A percentile compares a stretch with the other conserved stretches of the same genome.
Conservation (phyloP, 1,284 basidiomycete genomes). For the Exobasidium rhododendri region DNA sequence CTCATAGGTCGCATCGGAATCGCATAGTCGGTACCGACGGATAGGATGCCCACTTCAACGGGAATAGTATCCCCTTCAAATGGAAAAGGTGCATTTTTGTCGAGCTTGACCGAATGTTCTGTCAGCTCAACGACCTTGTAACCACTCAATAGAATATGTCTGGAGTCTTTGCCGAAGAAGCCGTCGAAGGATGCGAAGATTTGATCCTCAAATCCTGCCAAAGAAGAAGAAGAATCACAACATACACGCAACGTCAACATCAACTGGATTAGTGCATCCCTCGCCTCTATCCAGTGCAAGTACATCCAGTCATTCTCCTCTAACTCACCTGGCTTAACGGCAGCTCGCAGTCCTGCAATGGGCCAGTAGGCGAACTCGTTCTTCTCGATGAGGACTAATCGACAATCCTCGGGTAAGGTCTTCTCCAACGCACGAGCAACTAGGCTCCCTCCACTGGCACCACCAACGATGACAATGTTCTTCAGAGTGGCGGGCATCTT, state of each 20-base stretch:
- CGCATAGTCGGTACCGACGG: slow-evolving; percentile 26
- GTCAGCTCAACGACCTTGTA: slow-evolving; percentile 5
- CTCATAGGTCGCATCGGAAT: slow-evolving; percentile 10
- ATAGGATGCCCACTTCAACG: slow-evolving; percentile 23
- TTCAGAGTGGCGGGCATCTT: too few species aligned
- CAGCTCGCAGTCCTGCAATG: slow-evolving; percentile 54
- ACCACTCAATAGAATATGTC: slow-evolving; percentile 16
- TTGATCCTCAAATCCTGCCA: slow-evolving; percentile 42
- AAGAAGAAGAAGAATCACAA: not conserved
- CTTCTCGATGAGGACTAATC: slow-evolving; percentile 57
- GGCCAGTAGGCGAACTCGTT: slow-evolving; percentile 54
- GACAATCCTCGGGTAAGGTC: slow-evolving; percentile 53
- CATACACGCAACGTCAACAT: too few species aligned
- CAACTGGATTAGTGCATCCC: too few species aligned
- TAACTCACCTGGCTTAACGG: slow-evolving; percentile 54
- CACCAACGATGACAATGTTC: slow-evolving; percentile 39
- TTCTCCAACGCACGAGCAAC: slow-evolving; percentile 49
- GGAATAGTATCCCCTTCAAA: slow-evolving; percentile 13
- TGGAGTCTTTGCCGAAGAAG: slow-evolving; percentile 16
- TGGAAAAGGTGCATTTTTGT: slow-evolving; percentile 1
- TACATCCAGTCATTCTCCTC: too few species aligned
- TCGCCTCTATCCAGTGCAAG: too few species aligned
- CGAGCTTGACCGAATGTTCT: not conserved
- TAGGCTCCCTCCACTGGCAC: slow-evolving; percentile 22
- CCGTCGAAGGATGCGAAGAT: slow-evolving; percentile 12